A percentile compares a stretch with the other conserved stretches of the same genome.
phyloP scores from a whole-genome alignment of 2,329 filamentous ascomycete genomes.

The Xylaria arbuscula region DNA sequence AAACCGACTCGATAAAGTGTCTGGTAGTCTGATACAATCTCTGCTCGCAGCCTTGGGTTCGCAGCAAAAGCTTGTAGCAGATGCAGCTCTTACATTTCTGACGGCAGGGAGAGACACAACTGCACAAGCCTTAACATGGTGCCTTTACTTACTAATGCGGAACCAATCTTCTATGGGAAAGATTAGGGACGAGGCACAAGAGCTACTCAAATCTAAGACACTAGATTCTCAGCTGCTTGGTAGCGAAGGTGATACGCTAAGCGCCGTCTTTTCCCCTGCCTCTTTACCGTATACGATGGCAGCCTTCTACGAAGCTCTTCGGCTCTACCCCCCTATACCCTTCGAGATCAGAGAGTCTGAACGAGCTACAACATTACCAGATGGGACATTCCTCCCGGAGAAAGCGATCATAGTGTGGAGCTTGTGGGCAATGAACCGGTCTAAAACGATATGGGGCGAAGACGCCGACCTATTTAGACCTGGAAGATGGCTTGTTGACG shows the following conservation, averaged over 20 bases:
- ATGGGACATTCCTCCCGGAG: slow-evolving; percentile 68
- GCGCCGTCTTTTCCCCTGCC: slow-evolving; percentile 55
- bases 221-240: slow-evolving; percentile 22
- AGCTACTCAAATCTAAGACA: slow-evolving; percentile 38
- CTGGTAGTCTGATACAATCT: slow-evolving; percentile 67
- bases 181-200: slow-evolving; percentile 58
- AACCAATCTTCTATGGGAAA: slow-evolving; percentile 56
- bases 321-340: slow-evolving; percentile 72
- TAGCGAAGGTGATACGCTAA: slow-evolving; percentile 39
- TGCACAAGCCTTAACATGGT: slow-evolving; percentile 73
- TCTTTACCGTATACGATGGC: slow-evolving; percentile 68
- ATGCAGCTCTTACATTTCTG: slow-evolving; percentile 73
- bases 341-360: slow-evolving; percentile 73
- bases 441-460: slow-evolving; percentile 64
- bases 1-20: slow-evolving; percentile 28
- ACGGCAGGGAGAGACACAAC: slow-evolving; percentile 73
- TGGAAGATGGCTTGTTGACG: slow-evolving; percentile 64
- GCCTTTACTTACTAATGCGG: slow-evolving; percentile 68
- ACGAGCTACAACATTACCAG: slow-evolving; percentile 64
- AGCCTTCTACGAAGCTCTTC: slow-evolving; percentile 70
- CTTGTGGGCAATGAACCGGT: slow-evolving; percentile 72
- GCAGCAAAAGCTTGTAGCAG: slow-evolving; percentile 66
- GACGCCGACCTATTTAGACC: slow-evolving; percentile 68
- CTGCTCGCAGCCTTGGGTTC: slow-evolving; percentile 65
- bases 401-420: slow-evolving; percentile 70